Base-by-base conservation (phyloP, 2,329 filamentous ascomycete genomes). In the Ramichloridium luteum region DNA sequence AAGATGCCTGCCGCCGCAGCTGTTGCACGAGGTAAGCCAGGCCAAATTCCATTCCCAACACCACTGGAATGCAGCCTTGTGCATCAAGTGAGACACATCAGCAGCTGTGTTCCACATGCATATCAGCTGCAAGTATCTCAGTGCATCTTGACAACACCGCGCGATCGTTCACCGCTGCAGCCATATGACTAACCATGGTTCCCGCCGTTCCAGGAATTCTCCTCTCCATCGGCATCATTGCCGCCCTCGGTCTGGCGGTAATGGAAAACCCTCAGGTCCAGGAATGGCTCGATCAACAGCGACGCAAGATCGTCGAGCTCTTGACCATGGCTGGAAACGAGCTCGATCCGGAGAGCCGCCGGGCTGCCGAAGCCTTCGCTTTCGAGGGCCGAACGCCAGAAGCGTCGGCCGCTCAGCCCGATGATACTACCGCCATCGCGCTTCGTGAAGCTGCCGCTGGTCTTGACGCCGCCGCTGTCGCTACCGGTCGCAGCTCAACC, bases 191-290 rank as follows among this genome's bases (percentile, higher is more conserved):
- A n/a, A n/a, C n/a, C n/a, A n/a, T n/a, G n/a, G n/a, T n/a, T n/a
- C n/a, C n/a, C n/a, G n/a, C 20, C 8, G 8, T 23, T 8, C n/a
- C 51, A 77, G 73, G 72, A 48, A 64, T 76, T 41, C 70, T 78
- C 40, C 67, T 77, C 43, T 70, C 70, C 28, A 65, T 74, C 40
- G 68, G 68, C 26, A 62, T 77, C 25, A 59, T 77, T 34, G 65
- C 76, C 31, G 73, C 73, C 38, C 71, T 74, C 12, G 68, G 72
- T 9, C 64, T 76, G 30, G 73, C 73, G 31, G 65, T 74, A 27
- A 74, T 76, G 53, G 70, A 77, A 50, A 74, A 68, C 25, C 73
- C 73, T 1, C 67, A 76, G 48, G 62, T 77, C 36, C 63, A 70
- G 51, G 61, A 66, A 64, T 77, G 73, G 73, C 56, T 77, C 32